Conservation (phyloP, 2,329 filamentous ascomycete species). For the Apiospora rasikravindrae region DNA sequence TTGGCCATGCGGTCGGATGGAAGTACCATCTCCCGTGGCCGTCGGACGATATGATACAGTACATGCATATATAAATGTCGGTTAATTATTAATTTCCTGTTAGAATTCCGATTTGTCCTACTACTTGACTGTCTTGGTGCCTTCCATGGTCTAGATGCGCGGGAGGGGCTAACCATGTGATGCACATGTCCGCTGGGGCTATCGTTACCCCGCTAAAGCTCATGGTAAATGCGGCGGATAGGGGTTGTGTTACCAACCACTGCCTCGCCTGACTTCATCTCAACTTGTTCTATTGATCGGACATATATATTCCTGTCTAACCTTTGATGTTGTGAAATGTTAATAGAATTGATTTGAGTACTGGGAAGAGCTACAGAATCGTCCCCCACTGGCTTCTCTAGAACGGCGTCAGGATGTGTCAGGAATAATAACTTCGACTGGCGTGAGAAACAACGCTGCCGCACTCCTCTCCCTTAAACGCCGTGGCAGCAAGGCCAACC, state of each 20-base stretch:
- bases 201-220: background rate
- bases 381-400: too few relatives aligned
- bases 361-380: too few relatives aligned
- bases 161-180: background rate
- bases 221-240: background rate
- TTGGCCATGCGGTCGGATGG: background rate
- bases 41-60: background rate
- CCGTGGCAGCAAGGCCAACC: too few relatives aligned
- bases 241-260: background rate
- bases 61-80: background rate
- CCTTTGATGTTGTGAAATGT: too few relatives aligned
- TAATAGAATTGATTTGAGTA: too few relatives aligned
- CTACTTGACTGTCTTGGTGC: background rate
- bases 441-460: too few relatives aligned
- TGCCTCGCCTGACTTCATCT: background rate
- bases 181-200: too few relatives aligned
- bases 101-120: background rate
- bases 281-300: background rate
- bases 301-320: background rate
- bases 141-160: background rate
- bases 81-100: background rate
- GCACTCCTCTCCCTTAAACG: too few relatives aligned
- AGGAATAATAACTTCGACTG: too few relatives aligned
- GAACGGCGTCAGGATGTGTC: too few relatives aligned
- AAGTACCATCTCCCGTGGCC: background rate